Conservation (phyloP, 108 stramenopile genomes). For the Pseudonitzschia multiseries region DNA sequence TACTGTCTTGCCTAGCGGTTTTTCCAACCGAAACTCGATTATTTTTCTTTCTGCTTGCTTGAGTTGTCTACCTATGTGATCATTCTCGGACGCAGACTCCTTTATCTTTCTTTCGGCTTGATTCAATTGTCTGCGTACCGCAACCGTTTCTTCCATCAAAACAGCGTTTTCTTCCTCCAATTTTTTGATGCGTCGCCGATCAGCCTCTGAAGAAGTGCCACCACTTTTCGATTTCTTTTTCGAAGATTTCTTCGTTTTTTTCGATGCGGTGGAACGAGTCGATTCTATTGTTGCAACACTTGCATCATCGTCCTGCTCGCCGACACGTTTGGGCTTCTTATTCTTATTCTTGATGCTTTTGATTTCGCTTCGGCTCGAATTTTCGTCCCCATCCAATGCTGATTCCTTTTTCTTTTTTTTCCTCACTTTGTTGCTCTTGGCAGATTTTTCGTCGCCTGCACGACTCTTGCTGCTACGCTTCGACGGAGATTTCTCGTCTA, state of each 20-base stretch:
- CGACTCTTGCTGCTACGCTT: no score
- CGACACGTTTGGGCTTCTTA: constrained; percentile 9
- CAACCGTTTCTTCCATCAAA: constrained; percentile 24
- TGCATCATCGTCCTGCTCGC: constrained; percentile 7
- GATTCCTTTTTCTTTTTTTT: constrained; percentile 31
- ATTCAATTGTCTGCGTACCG: constrained; percentile 26
- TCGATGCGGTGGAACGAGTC: background rate
- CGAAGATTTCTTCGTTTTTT: background rate
- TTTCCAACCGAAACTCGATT: background rate
- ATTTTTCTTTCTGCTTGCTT: background rate
- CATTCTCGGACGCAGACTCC: background rate
- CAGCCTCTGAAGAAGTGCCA: background rate
- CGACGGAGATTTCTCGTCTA: background rate
- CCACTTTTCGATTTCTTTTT: background rate
- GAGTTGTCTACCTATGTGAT: constrained; percentile 32
- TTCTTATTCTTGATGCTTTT: constrained; percentile 21
- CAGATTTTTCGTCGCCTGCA: background rate
- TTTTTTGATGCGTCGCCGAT: background rate
- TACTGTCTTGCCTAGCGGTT: background rate
- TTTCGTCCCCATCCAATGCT: background rate
- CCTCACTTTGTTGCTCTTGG: constrained; percentile 1
- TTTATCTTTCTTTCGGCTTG: constrained; percentile 1
- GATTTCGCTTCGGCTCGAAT: constrained; percentile 5
- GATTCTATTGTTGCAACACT: constrained; percentile 12
- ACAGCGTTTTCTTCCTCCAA: constrained; percentile 30